Percentiles rank a stretch among this genome's conserved stretches.
These are phyloP conservation scores for Posidonia australis DNA, from an alignment of 106 monocot genomes.

Conservation along the genomic window DNA sequence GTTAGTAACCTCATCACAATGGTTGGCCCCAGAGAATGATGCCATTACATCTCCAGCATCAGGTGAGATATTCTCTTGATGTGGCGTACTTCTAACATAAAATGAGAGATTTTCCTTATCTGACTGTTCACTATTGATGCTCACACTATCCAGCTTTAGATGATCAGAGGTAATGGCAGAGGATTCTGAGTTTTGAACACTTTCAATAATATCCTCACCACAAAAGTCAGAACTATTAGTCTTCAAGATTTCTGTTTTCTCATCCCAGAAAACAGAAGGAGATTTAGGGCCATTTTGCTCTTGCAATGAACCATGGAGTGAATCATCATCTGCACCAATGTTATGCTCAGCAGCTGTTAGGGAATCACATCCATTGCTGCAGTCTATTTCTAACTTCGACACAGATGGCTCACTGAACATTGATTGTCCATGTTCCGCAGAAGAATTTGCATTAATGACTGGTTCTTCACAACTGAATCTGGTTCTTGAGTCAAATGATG, in stretches of 20 bases:
- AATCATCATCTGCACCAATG: constrained; percentile 13
- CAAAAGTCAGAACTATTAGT: constrained; percentile 18
- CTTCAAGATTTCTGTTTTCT: constrained; percentile 41
- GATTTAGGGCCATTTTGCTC: constrained; percentile 22
- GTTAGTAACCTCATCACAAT: constrained; percentile 36
- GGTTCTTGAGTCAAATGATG: constrained; percentile 50
- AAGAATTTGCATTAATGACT: constrained; percentile 29
- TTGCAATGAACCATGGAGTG: constrained; percentile 15
- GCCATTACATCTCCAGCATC: constrained; percentile 11
- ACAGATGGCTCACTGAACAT: constrained; percentile 14
- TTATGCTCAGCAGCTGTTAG: constrained; percentile 16
- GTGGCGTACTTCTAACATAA: neutral
- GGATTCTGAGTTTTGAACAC: constrained; percentile 18
- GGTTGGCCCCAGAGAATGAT: constrained; percentile 12
- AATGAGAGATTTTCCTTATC: constrained; percentile 18
- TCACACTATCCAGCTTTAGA: constrained; percentile 12
- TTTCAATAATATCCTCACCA: constrained; percentile 12
- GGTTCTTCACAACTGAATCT: constrained; percentile 36
- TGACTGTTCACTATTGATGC: constrained; percentile 2
- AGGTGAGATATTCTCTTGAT: constrained; percentile 19
- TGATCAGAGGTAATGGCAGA: constrained; percentile 3
- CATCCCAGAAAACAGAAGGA: constrained; percentile 53
- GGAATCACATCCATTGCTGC: constrained; percentile 12
- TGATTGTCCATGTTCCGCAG: constrained; percentile 22
- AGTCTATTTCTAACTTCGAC: constrained; percentile 23